Evolutionary conservation across 1,284 basidiomycete species (phyloP).

Genomic region (Abortiporus biennis): DNA sequence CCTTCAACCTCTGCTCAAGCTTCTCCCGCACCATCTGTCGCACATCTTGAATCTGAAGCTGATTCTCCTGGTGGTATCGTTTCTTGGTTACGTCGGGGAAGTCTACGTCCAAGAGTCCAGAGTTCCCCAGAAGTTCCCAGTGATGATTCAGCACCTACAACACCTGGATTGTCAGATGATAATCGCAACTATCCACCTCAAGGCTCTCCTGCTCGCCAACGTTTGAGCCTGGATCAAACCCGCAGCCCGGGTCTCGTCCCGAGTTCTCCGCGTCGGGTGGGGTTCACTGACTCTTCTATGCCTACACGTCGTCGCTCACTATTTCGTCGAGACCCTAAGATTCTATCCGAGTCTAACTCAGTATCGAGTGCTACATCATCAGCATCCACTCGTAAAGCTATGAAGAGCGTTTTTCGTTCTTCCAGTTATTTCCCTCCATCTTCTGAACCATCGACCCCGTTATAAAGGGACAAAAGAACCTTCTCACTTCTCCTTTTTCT

Average conservation of each 20-base stretch:
- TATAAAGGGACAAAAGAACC: no score
- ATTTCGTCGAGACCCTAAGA: slow-evolving; percentile 1
- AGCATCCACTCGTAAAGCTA: slow-evolving; percentile 3
- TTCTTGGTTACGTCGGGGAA: slow-evolving; percentile 39
- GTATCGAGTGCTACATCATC: not conserved
- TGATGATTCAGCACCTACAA: slow-evolving; percentile 14
- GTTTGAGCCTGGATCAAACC: slow-evolving; percentile 1
- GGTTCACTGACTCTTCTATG: slow-evolving; percentile 5
- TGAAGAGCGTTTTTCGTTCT: slow-evolving; percentile 6
- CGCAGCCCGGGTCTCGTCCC: not conserved
- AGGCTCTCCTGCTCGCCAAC: slow-evolving; percentile 3
- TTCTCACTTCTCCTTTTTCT: no score
- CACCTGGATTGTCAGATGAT: slow-evolving; percentile 9
- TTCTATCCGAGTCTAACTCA: not conserved
- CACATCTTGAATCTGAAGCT: slow-evolving; percentile 18
- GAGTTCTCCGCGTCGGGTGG: slow-evolving; percentile 2
- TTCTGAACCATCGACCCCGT: no score
- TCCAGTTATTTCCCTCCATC: slow-evolving; percentile 6
- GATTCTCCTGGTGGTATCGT: slow-evolving; percentile 31
- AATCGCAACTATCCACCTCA: slow-evolving; percentile 6
- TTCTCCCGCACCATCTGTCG: slow-evolving; percentile 13
- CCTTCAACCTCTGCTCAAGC: slow-evolving; percentile 14
- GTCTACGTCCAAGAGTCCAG: slow-evolving; percentile 40
- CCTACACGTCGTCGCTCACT: slow-evolving; percentile 5
- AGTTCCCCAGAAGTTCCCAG: slow-evolving; percentile 39